Conservation (phyloP, 257 asterid genomes). For the Coffea eugenioides region DNA sequence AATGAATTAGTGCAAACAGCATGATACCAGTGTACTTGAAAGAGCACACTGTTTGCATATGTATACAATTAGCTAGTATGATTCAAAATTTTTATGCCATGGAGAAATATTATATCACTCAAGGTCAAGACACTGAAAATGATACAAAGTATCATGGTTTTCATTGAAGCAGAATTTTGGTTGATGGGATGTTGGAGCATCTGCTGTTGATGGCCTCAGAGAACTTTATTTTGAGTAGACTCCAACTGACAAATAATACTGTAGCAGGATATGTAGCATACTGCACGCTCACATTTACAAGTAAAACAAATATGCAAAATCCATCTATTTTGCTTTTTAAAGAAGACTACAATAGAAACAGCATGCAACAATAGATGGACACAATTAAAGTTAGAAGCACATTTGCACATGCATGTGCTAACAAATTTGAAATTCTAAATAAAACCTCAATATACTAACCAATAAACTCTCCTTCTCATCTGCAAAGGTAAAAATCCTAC, state of each 20-base stretch:
- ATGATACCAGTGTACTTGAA: not conserved
- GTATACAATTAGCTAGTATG: not conserved
- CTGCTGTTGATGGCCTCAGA: not conserved
- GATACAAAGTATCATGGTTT: not conserved
- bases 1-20: not conserved
- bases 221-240: not conserved
- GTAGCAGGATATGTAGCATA: not conserved
- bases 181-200: not conserved
- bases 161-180: not conserved
- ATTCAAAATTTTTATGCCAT: not conserved
- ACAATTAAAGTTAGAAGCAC: not conserved
- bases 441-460: not conserved
- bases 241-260: not conserved
- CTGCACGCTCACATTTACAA: not conserved
- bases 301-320: not conserved
- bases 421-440: not conserved
- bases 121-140: not conserved
- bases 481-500: not conserved
- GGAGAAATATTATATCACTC: not conserved
- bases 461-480: not conserved
- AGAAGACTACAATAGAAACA: not conserved
- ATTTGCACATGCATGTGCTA: not conserved
- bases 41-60: not conserved
- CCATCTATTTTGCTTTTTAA: not conserved
- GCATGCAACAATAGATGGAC: not conserved